A percentile compares a stretch with the other conserved stretches of the same genome.
These are phyloP conservation scores for Lactuca saligna DNA, from an alignment of 129 eudicot species.

Conservation along the genomic window DNA sequence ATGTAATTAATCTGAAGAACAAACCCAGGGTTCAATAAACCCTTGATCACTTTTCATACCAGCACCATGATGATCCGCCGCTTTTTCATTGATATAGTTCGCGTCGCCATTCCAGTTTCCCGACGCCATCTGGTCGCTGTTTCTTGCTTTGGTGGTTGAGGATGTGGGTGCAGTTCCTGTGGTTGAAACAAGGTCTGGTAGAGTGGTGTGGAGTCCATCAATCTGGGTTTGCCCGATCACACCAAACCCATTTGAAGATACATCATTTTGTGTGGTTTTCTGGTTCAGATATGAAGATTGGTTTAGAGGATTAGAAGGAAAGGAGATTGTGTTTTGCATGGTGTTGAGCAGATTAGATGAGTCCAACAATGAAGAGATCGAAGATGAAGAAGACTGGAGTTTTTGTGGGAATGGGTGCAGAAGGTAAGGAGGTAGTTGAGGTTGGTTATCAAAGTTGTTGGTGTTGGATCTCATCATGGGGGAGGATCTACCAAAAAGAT, in stretches of 20 bases:
- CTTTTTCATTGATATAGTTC: background rate
- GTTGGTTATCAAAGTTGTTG: constrained; percentile 34
- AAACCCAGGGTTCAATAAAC: constrained; percentile 31
- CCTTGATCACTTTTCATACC: constrained; percentile 33
- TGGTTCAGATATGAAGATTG: constrained; percentile 18
- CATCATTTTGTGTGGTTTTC: constrained; percentile 17
- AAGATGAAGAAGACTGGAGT: constrained; percentile 27
- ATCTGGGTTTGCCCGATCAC: background rate
- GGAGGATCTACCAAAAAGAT: constrained; percentile 52
- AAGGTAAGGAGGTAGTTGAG: constrained; percentile 48
- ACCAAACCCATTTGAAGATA: constrained; percentile 17
- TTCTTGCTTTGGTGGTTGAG: constrained; percentile 15
- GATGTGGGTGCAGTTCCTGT: constrained; percentile 12
- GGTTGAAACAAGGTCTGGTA: constrained; percentile 11
- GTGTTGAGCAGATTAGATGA: constrained; percentile 9
- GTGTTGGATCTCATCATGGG: constrained; percentile 37
- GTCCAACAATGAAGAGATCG: constrained; percentile 17
- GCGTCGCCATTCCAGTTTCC: constrained; percentile 11
- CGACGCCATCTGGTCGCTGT: constrained; percentile 2
- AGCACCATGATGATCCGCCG: background rate
- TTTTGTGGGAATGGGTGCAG: constrained; percentile 54
- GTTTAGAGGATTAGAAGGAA: constrained; percentile 28
- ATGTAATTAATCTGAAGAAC: constrained; percentile 13
- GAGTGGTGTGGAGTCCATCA: background rate
- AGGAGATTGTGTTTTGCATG: constrained; percentile 39